A percentile compares a stretch with the other conserved stretches of the same genome.
phyloP scores from a whole-genome alignment of 2,329 filamentous ascomycete species.

The Botrytis sinoallii region DNA sequence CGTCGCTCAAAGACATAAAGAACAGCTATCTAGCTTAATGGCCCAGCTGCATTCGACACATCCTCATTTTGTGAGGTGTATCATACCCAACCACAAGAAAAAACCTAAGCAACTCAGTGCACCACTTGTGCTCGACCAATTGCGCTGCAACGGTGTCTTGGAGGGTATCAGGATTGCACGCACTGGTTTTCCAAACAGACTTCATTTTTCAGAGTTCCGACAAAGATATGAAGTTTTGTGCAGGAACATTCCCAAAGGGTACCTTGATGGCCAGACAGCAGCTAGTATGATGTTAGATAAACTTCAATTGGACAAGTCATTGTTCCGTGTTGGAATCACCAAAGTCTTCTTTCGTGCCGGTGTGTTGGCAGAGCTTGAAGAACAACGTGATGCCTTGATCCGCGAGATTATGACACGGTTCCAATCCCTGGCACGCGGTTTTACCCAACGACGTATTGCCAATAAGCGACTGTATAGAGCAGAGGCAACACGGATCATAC shows the following conservation, averaged over 20 bases:
- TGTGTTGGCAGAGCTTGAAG: slow-evolving; percentile 93
- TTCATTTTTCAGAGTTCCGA: slow-evolving; percentile 90
- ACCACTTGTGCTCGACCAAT: slow-evolving; percentile 88
- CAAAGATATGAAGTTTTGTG: slow-evolving; percentile 96
- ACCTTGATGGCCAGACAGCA: slow-evolving; percentile 84
- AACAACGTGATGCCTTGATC: slow-evolving; percentile 88
- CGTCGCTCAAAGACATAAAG: slow-evolving; percentile 94
- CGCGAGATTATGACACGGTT: slow-evolving; percentile 91
- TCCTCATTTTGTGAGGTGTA: slow-evolving; percentile 96
- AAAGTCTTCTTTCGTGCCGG: slow-evolving; percentile 98
- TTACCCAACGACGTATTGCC: slow-evolving; percentile 79
- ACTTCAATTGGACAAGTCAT: slow-evolving; percentile 75
- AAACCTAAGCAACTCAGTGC: slow-evolving; percentile 88
- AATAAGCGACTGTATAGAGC: slow-evolving; percentile 93
- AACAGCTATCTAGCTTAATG: slow-evolving; percentile 97
- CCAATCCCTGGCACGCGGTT: slow-evolving; percentile 88
- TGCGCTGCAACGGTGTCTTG: slow-evolving; percentile 98
- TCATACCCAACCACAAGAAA: slow-evolving; percentile 97
- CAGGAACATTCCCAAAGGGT: slow-evolving; percentile 80
- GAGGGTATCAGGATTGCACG: slow-evolving; percentile 96
- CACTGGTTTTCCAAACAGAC: slow-evolving; percentile 92
- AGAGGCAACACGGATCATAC: slow-evolving; percentile 91
- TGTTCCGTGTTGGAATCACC: slow-evolving; percentile 90
- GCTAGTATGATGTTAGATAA: slow-evolving; percentile 86
- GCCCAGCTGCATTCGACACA: slow-evolving; percentile 90